A percentile compares a stretch with the other conserved stretches of the same genome.
phyloP scores from a whole-genome alignment of 2,329 filamentous ascomycete species.

The Truncatella angustata region DNA sequence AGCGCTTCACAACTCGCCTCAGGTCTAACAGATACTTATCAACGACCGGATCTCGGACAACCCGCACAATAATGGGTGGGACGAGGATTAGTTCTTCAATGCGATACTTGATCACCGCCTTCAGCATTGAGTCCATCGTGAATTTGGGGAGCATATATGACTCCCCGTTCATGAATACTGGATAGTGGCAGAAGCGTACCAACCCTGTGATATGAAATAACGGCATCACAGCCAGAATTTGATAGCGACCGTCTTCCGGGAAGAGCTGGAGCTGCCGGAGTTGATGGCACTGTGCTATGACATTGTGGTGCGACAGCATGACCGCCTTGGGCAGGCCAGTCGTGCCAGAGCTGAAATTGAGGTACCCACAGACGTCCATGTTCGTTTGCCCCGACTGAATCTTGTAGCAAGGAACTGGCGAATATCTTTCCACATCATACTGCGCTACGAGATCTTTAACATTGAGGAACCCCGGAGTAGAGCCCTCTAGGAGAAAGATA shows the following conservation, averaged over 20 bases:
- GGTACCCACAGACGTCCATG: constrained; percentile 10
- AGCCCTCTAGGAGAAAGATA: constrained; percentile 53
- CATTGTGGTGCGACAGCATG: constrained; percentile 14
- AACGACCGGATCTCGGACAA: constrained; percentile 19
- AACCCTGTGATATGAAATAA: constrained; percentile 20
- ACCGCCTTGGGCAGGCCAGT: constrained; percentile 14
- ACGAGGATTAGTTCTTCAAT: constrained; percentile 23
- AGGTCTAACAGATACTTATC: constrained; percentile 10
- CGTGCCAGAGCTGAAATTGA: constrained; percentile 14
- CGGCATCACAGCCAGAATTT: constrained; percentile 10
- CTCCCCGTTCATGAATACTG: constrained; percentile 18
- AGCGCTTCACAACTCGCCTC: constrained; percentile 39
- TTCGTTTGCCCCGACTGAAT: constrained; percentile 8
- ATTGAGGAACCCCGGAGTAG: constrained; percentile 45
- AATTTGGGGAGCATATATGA: constrained; percentile 22
- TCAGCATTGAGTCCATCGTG: constrained; percentile 19
- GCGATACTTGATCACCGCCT: constrained; percentile 16
- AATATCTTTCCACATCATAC: not conserved
- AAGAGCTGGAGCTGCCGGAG: constrained; percentile 11
- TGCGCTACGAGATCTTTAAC: constrained; percentile 32
- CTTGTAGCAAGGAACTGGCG: not conserved
- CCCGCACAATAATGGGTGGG: constrained; percentile 21
- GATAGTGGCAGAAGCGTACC: constrained; percentile 17
- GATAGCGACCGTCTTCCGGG: constrained; percentile 8
- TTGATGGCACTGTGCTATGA: constrained; percentile 14